Evolutionary conservation across 768 basidiomycete species (phyloP).

Genomic region (Kwoniella dejecticola): DNA sequence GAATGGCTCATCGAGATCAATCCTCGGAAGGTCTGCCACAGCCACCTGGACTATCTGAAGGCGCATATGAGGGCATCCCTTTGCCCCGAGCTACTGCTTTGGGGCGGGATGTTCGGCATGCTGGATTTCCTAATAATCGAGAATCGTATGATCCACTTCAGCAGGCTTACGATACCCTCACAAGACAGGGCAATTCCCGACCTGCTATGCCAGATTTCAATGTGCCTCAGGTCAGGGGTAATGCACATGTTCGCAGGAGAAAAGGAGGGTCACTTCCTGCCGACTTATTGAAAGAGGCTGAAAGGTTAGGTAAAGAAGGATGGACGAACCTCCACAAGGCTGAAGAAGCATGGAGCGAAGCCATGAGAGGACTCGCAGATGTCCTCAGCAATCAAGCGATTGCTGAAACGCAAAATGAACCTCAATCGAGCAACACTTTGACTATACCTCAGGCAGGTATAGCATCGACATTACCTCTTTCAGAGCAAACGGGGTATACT

Average conservation of each 20-base stretch:
- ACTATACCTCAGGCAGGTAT: not conserved
- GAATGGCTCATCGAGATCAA: conserved; percentile 22
- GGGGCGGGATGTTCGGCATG: not conserved
- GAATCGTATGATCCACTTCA: conserved; percentile 3
- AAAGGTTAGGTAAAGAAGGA: conserved; percentile 26
- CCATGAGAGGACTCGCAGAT: conserved; percentile 20
- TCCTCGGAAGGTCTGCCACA: not conserved
- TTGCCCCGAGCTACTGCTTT: not conserved
- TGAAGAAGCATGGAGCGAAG: conserved; percentile 32
- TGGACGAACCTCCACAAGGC: conserved; percentile 33
- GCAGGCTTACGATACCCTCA: conserved; percentile 12
- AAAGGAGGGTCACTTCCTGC: conserved; percentile 14
- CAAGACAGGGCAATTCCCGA: not conserved
- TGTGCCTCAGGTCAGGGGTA: not conserved
- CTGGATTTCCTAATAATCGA: not conserved
- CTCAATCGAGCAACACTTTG: not conserved
- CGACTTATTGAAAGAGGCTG: conserved; percentile 26
- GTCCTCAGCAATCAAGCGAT: conserved; percentile 1
- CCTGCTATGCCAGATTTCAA: conserved; percentile 4
- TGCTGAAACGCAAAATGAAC: not conserved
- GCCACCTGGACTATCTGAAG: not conserved
- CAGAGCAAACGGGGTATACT: not conserved
- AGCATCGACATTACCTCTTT: conserved; percentile 1
- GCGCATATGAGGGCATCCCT: conserved; percentile 10
- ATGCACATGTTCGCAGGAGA: conserved; percentile 10